Base-by-base conservation (phyloP, 352 stramenopile genomes). In the Sclerospora graminicola region DNA sequence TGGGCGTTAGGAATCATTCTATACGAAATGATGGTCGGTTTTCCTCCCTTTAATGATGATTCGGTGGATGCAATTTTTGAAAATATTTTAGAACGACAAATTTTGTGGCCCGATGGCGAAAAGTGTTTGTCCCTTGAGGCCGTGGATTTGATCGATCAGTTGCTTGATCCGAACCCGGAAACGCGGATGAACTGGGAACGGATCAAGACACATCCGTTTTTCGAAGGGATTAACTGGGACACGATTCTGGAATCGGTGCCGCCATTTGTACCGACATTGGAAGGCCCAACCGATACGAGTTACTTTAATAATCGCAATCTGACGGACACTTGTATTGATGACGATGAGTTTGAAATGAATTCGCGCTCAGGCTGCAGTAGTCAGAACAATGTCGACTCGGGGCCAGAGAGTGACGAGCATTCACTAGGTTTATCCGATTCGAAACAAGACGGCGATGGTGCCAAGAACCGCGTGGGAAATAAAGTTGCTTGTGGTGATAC, bases 1-100 rank as follows among this genome's bases (percentile, higher is more conserved):
- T 95, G 85, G 85, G 81, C 80, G 3, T 66, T 95, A 6, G 85
- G 85, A n/a, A 80, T 95, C n/a, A 92, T 95, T 24, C 30, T 95
- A 24, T 92, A 89, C 58, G 81, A 92, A 45, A 90, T 94, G 76
- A 59, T 95, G 21, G 78, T 91, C 11, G 83, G 81, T 0, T 92
- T 93, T 48, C 81, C 81, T 28, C 83, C 83, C 2, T 95, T 95
- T 47, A 95, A 95, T 27, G 83, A 92, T 46, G 77, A 94, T 43
- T 89, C 82, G 0, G 76, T 91, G 19, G 82, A 95, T 30, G 67
- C 72, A 0, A 93, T 95, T 45, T 95, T 95, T 38, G 60, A 51
- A 40, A 92, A 95, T 38, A 93, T 95, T 44, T 42, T 92, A 19
- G 64, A 86, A 20, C 61, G 79, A 8, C 68, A 89, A 44, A 93